Conservation (phyloP, 2,329 filamentous ascomycete species). For the Cladorrhinum sp. region DNA sequence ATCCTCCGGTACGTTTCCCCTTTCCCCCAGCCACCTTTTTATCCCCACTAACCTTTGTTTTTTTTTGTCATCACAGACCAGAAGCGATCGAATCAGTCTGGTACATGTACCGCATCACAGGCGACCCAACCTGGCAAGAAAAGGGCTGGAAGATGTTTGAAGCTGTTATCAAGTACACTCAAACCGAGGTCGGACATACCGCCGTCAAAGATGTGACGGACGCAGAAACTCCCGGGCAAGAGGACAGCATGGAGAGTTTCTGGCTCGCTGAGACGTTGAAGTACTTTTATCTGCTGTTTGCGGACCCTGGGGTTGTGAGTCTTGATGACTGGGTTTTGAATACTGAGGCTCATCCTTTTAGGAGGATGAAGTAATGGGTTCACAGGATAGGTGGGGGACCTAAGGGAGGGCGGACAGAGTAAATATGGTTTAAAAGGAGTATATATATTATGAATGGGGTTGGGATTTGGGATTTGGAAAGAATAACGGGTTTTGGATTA, state of each 20-base stretch:
- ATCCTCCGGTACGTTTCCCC: constrained; percentile 52
- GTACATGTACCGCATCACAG: constrained; percentile 88
- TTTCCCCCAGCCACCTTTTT: constrained; percentile 4
- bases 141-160: constrained; percentile 85
- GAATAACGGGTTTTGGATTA: no score
- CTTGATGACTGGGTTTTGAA: constrained; percentile 68
- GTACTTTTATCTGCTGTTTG: constrained; percentile 84
- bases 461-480: no score
- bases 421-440: not conserved
- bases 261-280: constrained; percentile 90
- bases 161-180: constrained; percentile 63
- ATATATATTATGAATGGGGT: not conserved
- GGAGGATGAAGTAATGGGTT: constrained; percentile 42
- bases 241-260: constrained; percentile 78
- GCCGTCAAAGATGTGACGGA: constrained; percentile 62
- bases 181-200: constrained; percentile 64
- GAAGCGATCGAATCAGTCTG: constrained; percentile 87
- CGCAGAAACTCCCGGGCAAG: not conserved
- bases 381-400: no score
- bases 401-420: no score
- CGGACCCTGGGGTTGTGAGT: constrained; percentile 61
- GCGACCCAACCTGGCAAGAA: constrained; percentile 70
- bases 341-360: constrained; percentile 60
- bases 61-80: constrained; percentile 48
- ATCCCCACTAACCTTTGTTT: constrained; percentile 20